Evolutionary conservation across 176 grass and related monocot genomes (phyloP).

Genomic region (Carex kokanica): DNA sequence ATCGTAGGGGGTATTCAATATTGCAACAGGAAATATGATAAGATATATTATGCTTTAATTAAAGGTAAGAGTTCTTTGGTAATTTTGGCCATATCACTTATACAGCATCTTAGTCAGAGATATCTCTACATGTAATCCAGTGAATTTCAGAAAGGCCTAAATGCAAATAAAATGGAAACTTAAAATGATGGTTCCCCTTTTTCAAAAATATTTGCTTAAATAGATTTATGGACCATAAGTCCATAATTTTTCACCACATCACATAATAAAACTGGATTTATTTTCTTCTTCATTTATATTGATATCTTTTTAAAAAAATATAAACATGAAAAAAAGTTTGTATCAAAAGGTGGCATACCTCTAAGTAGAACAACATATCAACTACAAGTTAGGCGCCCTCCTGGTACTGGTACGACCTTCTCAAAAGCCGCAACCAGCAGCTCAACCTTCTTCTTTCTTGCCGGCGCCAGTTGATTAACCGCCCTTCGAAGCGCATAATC

Average conservation of each 20-base stretch:
- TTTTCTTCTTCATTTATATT: neutral
- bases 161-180: neutral
- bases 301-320: neutral
- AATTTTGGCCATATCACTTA: neutral
- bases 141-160: neutral
- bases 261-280: neutral
- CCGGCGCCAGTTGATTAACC: slow-evolving; percentile 52
- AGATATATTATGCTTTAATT: neutral
- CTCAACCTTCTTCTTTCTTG: slow-evolving; percentile 65
- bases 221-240: too few relatives aligned
- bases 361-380: slow-evolving; percentile 18
- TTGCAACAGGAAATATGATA: neutral
- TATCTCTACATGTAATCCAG: neutral
- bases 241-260: neutral
- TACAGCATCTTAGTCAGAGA: neutral
- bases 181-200: neutral
- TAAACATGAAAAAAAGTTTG: neutral
- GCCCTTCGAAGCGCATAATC: slow-evolving; percentile 73
- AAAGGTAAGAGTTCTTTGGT: neutral
- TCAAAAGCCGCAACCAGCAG: slow-evolving; percentile 88
- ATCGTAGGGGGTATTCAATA: neutral
- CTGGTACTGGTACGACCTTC: slow-evolving; percentile 43
- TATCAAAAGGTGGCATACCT: slow-evolving; percentile 17
- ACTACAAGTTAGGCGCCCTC: neutral
- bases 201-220: neutral